Evolutionary conservation across 2,329 filamentous ascomycete genomes (phyloP), one percentile per base, ranked within the genome.

Genomic region (Myriosclerotinia duriaeana): DNA sequence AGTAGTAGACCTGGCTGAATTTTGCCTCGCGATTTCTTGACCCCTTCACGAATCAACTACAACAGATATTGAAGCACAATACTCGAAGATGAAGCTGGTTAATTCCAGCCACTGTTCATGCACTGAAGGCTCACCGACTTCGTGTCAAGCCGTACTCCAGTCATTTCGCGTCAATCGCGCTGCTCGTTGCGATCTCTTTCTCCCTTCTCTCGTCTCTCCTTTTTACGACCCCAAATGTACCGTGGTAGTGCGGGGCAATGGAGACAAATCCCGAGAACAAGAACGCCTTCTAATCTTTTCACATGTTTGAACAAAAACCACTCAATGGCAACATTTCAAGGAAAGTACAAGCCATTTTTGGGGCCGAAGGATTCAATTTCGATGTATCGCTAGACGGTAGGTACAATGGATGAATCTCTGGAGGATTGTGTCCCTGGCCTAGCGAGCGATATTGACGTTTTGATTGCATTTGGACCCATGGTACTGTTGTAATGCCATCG

Each of bases 121-220:
- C 75, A 77, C 69, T 72, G 70, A 70, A 69, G 67, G 70, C 74
- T 76, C 75, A 75, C 74, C 72, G 75, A 74, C 75, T 76, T 76
- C 75, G 75, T 77, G 75, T 76, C 75, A 76, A 76, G 72, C 71
- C 72, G 58, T 74, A 71, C 76, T 75, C 76, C 76, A 77, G 71
- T 76, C 74, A 66, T 74, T 74, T 72, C 71, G 67, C 68, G 71
- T 64, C 71, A 72, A 74, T 68, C 68, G 67, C 70, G 62, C 61
- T 71, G 69, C 67, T 67, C 56, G 67, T 71, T 68, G 70, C 70
- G 64, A 53, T 40, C 48, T 54, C 48, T 38, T 40, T 64, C 30
- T 55, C n/a, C 11, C 30, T 12, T 38, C 38, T 22, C 34, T 60
- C 30, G 44, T 61, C 58, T 61, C 58, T 44, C 60, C 36, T 42